Base-by-base conservation (phyloP, 768 basidiomycete genomes). In the Chlorophyllum brunneum region DNA sequence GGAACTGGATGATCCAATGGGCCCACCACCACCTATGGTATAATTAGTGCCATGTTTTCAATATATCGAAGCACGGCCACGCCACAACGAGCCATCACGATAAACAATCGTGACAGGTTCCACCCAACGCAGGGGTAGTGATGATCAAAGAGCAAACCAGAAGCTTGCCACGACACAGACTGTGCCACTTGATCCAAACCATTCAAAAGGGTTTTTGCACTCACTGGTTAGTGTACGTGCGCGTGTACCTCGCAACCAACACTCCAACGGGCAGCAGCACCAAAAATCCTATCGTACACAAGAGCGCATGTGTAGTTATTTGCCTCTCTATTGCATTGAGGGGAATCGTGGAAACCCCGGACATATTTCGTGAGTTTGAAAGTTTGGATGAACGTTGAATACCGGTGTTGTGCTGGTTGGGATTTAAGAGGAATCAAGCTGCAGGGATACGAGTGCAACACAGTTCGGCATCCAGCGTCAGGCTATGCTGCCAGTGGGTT, bases 241-340 rank as follows among this genome's bases (percentile, higher is more conserved):
- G 72, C 11, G 72, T 61, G 56, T 76, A 82, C 54, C 83, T 73
- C 23, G 79, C 77, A 37, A 81, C 65, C 55, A 85, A 65, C 9
- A 71, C 74, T n/a, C 84, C 83, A 26, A 79, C 52, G 3, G 83
- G 84, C 7, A 86, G 71, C 15, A 85, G 58, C 44, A 83, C 65
- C 42, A 85, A 65, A 61, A 82, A 82, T 1, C 80, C 83, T 29
- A 72, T 65, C 0, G 75, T 62, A 56, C 73, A 76, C 8, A 84
- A 65, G 31, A 79, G 64, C 20, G 74, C 84, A 63, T 86, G 84
- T 26, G 63, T 73, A 50, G 63, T 70, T 11, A 68, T 70, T 30
- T 64, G 62, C 45, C 57, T 57, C 56, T 79, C 75, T 8, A 68
- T n/a, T 4, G 41, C 5, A 44, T 16, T 59, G 52, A 10, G 58